phyloP scores from a whole-genome alignment of 2,329 filamentous ascomycete species.

The Lasiodiplodia sp. region DNA sequence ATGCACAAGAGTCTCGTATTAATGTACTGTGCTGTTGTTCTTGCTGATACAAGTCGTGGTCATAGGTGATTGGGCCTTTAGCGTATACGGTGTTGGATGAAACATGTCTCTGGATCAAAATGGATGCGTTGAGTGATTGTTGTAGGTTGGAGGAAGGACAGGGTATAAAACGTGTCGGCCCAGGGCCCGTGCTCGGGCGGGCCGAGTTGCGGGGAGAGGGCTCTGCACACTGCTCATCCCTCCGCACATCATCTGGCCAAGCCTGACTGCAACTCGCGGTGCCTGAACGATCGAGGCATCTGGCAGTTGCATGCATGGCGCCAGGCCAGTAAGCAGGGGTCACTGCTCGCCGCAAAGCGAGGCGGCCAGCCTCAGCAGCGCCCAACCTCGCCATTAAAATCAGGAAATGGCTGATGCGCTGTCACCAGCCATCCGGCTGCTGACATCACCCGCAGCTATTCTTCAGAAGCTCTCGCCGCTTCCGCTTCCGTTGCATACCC shows the following conservation, averaged over 20 bases:
- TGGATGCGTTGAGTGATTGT: background rate
- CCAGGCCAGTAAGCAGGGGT: background rate
- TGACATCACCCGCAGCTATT: slow-evolving; percentile 10
- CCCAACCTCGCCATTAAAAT: slow-evolving; percentile 27
- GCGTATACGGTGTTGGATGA: background rate
- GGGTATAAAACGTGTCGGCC: too few relatives aligned
- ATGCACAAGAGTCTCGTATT: background rate
- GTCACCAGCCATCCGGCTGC: slow-evolving; percentile 21
- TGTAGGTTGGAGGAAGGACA: too few relatives aligned
- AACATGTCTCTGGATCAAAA: background rate
- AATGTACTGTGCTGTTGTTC: background rate
- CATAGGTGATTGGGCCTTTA: background rate
- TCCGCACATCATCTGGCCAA: slow-evolving; percentile 23
- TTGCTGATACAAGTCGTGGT: background rate
- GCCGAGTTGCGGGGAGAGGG: slow-evolving; percentile 21
- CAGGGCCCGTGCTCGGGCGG: slow-evolving; percentile 7
- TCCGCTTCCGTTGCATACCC: slow-evolving; percentile 8
- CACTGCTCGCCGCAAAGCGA: background rate
- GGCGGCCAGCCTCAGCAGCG: slow-evolving; percentile 13
- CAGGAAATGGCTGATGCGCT: slow-evolving; percentile 17
- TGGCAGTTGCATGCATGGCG: slow-evolving; percentile 3
- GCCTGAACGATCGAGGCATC: slow-evolving; percentile 8
- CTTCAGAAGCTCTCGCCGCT: background rate
- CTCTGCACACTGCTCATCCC: slow-evolving; percentile 11
- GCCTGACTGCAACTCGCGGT: slow-evolving; percentile 10